Conservation (phyloP, 139 green algal species). For the Asterochloris sp. region DNA sequence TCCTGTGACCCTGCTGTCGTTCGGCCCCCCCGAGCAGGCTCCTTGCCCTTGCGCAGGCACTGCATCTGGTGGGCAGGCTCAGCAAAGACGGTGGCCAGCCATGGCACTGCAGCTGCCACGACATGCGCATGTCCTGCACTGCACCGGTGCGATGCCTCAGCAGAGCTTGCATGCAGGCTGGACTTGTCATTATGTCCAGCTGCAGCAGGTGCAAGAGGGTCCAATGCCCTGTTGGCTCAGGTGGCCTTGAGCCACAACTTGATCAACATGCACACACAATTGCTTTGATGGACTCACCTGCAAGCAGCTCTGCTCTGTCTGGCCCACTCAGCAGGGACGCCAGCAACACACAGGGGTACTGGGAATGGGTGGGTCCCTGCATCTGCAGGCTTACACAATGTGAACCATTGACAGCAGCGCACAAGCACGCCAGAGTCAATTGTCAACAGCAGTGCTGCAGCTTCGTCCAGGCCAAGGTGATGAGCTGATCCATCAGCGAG, state of each 20-base stretch:
- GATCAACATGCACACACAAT: no score
- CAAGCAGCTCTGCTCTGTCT: no score
- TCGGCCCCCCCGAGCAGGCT: neutral
- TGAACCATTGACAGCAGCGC: neutral
- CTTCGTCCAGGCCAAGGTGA: neutral
- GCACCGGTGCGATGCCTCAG: neutral
- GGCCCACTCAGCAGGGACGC: no score
- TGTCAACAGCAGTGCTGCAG: no score
- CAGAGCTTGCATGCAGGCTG: neutral
- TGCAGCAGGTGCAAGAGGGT: no score
- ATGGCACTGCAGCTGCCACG: neutral
- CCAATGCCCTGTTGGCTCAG: no score
- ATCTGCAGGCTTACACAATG: neutral
- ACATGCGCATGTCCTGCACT: neutral
- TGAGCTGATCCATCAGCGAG: neutral
- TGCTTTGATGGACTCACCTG: no score
- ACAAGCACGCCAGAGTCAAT: neutral
- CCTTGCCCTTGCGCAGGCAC: neutral
- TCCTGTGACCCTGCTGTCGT: constrained; percentile 12
- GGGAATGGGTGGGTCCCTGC: no score
- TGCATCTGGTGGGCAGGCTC: neutral
- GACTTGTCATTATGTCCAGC: no score
- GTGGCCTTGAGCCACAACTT: no score
- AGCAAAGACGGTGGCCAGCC: neutral
- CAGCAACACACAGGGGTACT: no score